phyloP scores from a whole-genome alignment of 257 asterid genomes.

The Parsonsia alboflavescens region DNA sequence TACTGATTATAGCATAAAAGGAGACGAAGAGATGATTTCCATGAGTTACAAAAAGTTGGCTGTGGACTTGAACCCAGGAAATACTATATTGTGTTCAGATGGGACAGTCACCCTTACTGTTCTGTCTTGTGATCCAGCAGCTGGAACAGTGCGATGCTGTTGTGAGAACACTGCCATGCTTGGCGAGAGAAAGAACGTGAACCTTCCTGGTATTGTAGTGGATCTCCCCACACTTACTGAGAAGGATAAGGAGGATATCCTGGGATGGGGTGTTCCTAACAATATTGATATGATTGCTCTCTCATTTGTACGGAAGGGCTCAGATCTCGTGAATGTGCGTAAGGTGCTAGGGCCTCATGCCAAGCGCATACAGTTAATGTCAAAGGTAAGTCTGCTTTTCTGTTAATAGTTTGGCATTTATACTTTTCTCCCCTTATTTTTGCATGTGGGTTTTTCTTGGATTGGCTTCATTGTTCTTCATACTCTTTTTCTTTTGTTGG shows the following conservation, averaged over 20 bases:
- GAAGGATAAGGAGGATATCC: conserved; percentile 79
- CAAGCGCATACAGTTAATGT: conserved; percentile 66
- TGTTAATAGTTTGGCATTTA: background rate
- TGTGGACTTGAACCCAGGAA: conserved; percentile 67
- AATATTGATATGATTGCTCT: conserved; percentile 85
- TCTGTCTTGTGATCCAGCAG: conserved; percentile 55
- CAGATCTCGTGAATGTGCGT: conserved; percentile 78
- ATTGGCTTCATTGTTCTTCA: background rate
- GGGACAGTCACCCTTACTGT: conserved; percentile 72
- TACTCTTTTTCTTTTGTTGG: background rate
- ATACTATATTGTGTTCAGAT: conserved; percentile 68
- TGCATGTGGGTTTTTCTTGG: background rate
- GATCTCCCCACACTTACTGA: conserved; percentile 88
- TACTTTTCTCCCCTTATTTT: background rate
- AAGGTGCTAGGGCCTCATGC: conserved; percentile 76
- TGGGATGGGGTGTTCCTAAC: conserved; percentile 84
- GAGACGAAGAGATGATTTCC: conserved; percentile 50
- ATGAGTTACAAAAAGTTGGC: conserved; percentile 82
- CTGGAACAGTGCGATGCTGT: conserved; percentile 68
- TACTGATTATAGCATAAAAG: conserved; percentile 76
- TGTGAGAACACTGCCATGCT: conserved; percentile 73
- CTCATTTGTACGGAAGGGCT: conserved; percentile 83
- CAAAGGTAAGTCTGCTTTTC: conserved; percentile 45
- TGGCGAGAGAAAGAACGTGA: conserved; percentile 83
- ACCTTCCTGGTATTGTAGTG: conserved; percentile 79